A percentile compares a stretch with the other conserved stretches of the same genome.
Conservation (phyloP, 371 early-diverging fungal species). For the Mucor lusitanicus region DNA sequence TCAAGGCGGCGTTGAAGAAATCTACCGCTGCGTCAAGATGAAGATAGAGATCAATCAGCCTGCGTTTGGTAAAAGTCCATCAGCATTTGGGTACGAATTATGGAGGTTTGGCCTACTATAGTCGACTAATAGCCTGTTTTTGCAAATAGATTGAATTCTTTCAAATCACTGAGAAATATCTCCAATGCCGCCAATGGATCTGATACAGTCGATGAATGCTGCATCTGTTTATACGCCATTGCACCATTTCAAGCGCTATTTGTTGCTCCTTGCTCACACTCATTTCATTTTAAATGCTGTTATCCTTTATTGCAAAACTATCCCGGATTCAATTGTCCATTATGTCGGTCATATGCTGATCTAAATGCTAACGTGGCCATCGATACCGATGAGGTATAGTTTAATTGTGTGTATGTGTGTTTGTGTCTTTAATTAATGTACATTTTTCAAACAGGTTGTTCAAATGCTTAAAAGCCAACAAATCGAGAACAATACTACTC, state of each 20-base stretch:
- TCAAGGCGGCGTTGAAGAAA: slow-evolving; percentile 71
- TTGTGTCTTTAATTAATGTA: neutral
- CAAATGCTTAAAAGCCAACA: slow-evolving; percentile 6
- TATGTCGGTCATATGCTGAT: slow-evolving; percentile 90
- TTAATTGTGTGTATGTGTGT: neutral
- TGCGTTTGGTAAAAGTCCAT: neutral
- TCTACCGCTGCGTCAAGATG: slow-evolving; percentile 19
- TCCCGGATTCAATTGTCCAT: slow-evolving; percentile 84
- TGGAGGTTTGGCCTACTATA: neutral
- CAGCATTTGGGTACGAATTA: slow-evolving; percentile 4
- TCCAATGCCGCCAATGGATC: slow-evolving; percentile 11
- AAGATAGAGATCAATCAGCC: slow-evolving; percentile 11
- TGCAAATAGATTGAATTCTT: slow-evolving; percentile 40
- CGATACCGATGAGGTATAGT: slow-evolving; percentile 51
- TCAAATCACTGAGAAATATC: slow-evolving; percentile 36
- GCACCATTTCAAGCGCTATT: slow-evolving; percentile 89
- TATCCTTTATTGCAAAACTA: slow-evolving; percentile 54
- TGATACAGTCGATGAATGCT: slow-evolving; percentile 70
- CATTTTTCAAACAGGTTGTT: neutral
- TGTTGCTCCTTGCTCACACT: slow-evolving; percentile 90
- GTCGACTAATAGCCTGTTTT: neutral
- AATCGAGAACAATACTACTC: neutral
- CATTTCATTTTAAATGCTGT: slow-evolving; percentile 92
- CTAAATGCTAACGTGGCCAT: slow-evolving; percentile 73
- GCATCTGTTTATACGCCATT: slow-evolving; percentile 89